phyloP scores from a whole-genome alignment of 2,329 filamentous ascomycete genomes.

The Chrysoporthe deuterocubensis region DNA sequence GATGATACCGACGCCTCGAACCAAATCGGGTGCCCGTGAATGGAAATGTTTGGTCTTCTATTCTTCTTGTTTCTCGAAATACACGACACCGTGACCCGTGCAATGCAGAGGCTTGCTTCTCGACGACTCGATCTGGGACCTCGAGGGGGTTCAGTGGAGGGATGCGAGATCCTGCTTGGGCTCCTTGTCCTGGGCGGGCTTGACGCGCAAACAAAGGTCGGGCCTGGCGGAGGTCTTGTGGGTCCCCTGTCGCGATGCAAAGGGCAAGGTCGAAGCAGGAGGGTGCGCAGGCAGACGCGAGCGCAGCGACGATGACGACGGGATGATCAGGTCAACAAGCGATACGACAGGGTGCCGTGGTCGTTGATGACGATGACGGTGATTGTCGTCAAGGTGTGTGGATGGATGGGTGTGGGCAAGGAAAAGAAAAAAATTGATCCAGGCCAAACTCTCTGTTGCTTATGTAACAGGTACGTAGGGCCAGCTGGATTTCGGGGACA shows the following conservation, averaged over 20 bases:
- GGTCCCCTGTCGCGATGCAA: constrained; percentile 12
- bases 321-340: neutral
- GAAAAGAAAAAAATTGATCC: constrained; percentile 39
- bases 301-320: constrained; percentile 20
- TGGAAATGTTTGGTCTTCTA: constrained; percentile 32
- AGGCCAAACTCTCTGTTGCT: constrained; percentile 48
- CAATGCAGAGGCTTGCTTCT: constrained; percentile 31
- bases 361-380: constrained; percentile 14
- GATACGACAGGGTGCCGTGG: neutral
- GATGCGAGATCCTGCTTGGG: constrained; percentile 17
- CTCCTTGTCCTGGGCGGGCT: constrained; percentile 17
- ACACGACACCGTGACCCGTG: constrained; percentile 42
- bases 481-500: constrained; percentile 60
- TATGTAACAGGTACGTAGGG: constrained; percentile 52
- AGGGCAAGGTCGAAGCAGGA: constrained; percentile 2
- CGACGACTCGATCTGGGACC: constrained; percentile 27
- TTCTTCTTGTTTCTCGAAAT: constrained; percentile 35
- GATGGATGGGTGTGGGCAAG: constrained; percentile 30
- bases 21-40: constrained; percentile 29
- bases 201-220: constrained; percentile 22
- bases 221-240: constrained; percentile 12
- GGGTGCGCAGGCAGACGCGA: constrained; percentile 24
- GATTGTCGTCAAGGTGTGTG: constrained; percentile 4
- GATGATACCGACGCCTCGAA: constrained; percentile 31
- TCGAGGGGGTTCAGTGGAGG: constrained; percentile 26